phyloP scores from a whole-genome alignment of 768 basidiomycete genomes.

The Clathrus columnatus region DNA sequence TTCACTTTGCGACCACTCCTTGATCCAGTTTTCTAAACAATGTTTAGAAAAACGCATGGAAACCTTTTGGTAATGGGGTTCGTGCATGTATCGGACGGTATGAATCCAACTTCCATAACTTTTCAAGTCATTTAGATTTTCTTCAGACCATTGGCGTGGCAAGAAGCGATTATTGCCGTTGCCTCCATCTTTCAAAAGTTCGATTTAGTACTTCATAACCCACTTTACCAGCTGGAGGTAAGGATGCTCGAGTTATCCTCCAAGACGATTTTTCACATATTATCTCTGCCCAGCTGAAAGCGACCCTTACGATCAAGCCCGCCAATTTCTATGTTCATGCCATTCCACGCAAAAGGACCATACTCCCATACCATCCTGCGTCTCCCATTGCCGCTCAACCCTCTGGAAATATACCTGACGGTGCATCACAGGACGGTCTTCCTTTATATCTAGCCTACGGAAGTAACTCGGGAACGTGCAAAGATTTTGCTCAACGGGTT shows the following conservation, averaged over 20 bases:
- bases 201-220: constrained; percentile 35
- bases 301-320: constrained; percentile 38
- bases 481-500: constrained; percentile 39
- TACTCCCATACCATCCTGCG: constrained; percentile 6
- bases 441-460: constrained; percentile 35
- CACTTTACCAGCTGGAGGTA: constrained; percentile 31
- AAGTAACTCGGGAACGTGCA: constrained; percentile 41
- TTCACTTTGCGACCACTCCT: neutral
- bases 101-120: constrained; percentile 14
- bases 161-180: constrained; percentile 36
- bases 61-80: constrained; percentile 27
- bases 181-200: constrained; percentile 37
- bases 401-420: constrained; percentile 7
- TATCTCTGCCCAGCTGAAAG: constrained; percentile 5
- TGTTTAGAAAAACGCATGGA: constrained; percentile 33
- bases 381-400: constrained; percentile 14
- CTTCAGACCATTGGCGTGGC: constrained; percentile 40
- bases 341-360: constrained; percentile 22
- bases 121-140: constrained; percentile 22
- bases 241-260: neutral
- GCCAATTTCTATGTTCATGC: constrained; percentile 33
- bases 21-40: neutral
- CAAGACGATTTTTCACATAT: neutral
- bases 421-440: constrained; percentile 10
- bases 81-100: constrained; percentile 18